phyloP scores from a whole-genome alignment of 129 eudicot genomes.

The Artemisia argyi region DNA sequence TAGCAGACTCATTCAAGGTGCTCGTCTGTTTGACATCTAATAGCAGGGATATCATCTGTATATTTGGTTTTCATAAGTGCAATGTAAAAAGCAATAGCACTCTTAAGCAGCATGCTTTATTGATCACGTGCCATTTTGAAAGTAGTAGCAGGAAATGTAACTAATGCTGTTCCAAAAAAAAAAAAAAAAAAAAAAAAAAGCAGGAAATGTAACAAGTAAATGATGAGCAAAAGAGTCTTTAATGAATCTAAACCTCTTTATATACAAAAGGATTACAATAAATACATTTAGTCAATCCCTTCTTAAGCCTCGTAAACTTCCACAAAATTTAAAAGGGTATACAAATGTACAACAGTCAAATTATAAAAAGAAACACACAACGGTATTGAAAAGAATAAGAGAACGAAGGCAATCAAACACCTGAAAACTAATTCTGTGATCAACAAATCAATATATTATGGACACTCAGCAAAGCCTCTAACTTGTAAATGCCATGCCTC shows the following conservation, averaged over 20 bases:
- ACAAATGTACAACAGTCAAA: constrained; percentile 42
- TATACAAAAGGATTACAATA: constrained; percentile 54
- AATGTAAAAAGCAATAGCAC: constrained; percentile 29
- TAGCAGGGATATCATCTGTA: constrained; percentile 11
- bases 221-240: not conserved
- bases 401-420: constrained; percentile 16
- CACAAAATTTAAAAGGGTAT: constrained; percentile 31
- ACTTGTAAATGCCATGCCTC: constrained; percentile 41
- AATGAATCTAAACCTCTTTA: constrained; percentile 45
- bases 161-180: no score
- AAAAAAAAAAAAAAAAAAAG: no score
- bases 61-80: constrained; percentile 28
- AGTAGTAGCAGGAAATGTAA: constrained; percentile 2
- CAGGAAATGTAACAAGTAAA: constrained; percentile 1
- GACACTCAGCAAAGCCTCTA: constrained; percentile 42
- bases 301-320: constrained; percentile 35
- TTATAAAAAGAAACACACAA: constrained; percentile 31
- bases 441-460: constrained; percentile 50
- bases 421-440: constrained; percentile 26
- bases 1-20: constrained; percentile 88
- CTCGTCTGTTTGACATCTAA: constrained; percentile 73
- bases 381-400: constrained; percentile 13
- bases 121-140: not conserved
- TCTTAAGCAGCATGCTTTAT: constrained; percentile 11
- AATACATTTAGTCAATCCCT: constrained; percentile 37